Evolutionary conservation across 2,329 filamentous ascomycete genomes (phyloP).

Genomic region (Onygenales sp.): DNA sequence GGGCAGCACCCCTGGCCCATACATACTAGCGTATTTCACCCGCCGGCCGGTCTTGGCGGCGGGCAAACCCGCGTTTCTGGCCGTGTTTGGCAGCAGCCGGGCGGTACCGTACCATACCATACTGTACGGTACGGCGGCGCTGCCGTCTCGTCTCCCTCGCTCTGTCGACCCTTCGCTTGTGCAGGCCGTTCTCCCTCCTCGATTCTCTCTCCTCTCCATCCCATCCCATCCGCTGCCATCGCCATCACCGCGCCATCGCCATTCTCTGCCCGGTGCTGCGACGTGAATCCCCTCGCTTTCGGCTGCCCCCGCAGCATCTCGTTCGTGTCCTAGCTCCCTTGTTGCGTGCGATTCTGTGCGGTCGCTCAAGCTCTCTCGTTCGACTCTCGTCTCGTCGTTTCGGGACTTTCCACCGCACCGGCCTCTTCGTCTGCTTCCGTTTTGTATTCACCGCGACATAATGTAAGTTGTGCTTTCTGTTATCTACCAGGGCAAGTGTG

Average conservation of each 20-base stretch:
- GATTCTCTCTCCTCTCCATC: no score
- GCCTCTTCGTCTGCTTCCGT: neutral
- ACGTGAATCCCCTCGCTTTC: neutral
- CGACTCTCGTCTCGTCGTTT: neutral
- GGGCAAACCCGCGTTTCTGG: neutral
- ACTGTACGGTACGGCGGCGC: no score
- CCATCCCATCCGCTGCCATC: neutral
- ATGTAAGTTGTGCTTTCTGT: neutral
- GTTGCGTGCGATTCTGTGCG: neutral
- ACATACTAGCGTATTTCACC: neutral
- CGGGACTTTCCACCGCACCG: neutral
- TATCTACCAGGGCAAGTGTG: neutral
- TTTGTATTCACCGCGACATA: neutral
- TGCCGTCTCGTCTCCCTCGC: no score
- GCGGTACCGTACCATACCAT: neutral
- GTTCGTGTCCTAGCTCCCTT: neutral
- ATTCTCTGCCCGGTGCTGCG: neutral
- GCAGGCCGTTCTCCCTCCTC: no score
- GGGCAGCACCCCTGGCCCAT: neutral
- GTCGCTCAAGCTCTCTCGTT: neutral
- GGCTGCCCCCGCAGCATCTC: neutral
- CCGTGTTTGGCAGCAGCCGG: neutral
- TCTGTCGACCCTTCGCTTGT: no score
- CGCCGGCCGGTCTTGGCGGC: neutral
- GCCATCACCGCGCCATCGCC: neutral